Base-by-base conservation (phyloP, 2,329 filamentous ascomycete species). In the Chaetomiaceae sp. region DNA sequence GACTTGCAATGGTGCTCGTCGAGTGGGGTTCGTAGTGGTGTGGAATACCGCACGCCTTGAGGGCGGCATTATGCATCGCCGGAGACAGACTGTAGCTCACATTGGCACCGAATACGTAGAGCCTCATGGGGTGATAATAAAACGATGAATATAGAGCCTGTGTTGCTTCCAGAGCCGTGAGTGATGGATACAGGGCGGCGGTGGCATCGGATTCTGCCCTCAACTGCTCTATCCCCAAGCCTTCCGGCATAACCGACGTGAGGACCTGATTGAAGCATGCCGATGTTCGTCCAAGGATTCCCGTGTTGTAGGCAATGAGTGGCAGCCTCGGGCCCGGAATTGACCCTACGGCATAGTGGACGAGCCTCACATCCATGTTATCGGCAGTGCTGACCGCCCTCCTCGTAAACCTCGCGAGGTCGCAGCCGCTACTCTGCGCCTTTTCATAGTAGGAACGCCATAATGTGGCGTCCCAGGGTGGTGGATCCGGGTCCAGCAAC, bases 41-140 rank as follows among this genome's bases (percentile, higher is more conserved):
- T 0, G 81, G 82, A 65, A 90, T 81, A 0, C 86, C 87, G 58
- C 82, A 86, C 1, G 77, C 78, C 48, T 76, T 73, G 53, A 87
- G 82, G 0, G 86, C 87, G 5, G 84, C 76, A 50, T 84, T 87
- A 66, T 91, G 87, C 86, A 90, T 90, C 6, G 84, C 83, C 1
- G 87, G 87, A 0, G 87, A 90, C 51, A 90, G 67, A 64, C 84
- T 89, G 70, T 87, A 88, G 45, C 77, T 80, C 9, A 87, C 81
- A 51, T 84, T 84, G 50, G 80, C 83, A n/a, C 87, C 87, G 46
- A 90, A 80, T 30, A 90, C 84, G 60, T 86, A 87, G 50, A 88
- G 82, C 45, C 84, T 81, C 75, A 90, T 82, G 0, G 83, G 76
- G 36, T 89, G 84, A 47, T 83, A 79, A 1, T 85, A 74, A 53